Percentiles rank a stretch among this genome's conserved stretches.
Conservation (phyloP, 2,329 filamentous ascomycete genomes). For the Reticulascus tulasneorum region DNA sequence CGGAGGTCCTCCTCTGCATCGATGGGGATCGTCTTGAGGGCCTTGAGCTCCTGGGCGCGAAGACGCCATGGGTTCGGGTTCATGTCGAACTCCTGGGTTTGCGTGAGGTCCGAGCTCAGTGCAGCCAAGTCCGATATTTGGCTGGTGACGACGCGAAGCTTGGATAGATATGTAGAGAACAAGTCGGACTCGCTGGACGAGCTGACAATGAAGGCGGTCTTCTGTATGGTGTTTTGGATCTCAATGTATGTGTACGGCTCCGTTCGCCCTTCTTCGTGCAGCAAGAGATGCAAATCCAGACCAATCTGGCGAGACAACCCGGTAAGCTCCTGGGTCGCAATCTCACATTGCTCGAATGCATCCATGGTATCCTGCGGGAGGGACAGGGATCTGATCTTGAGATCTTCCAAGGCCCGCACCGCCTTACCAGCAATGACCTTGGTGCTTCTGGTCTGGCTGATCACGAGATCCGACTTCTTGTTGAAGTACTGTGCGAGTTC, state of each 20-base stretch:
- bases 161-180: conserved; percentile 64
- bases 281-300: conserved; percentile 58
- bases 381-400: conserved; percentile 71
- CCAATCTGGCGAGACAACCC: conserved; percentile 65
- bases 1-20: conserved; percentile 84
- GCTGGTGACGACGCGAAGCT: conserved; percentile 60
- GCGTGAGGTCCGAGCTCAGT: conserved; percentile 65
- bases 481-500: conserved; percentile 64
- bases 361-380: conserved; percentile 64
- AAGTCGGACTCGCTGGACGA: conserved; percentile 61
- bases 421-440: conserved; percentile 82
- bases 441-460: conserved; percentile 72
- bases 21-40: conserved; percentile 73
- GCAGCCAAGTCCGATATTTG: conserved; percentile 68
- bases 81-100: conserved; percentile 76
- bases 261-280: conserved; percentile 67
- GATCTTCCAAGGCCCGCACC: conserved; percentile 70
- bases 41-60: conserved; percentile 75
- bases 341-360: conserved; percentile 67
- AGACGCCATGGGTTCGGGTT: conserved; percentile 76
- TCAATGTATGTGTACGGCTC: conserved; percentile 66
- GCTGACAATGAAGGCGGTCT: conserved; percentile 48
- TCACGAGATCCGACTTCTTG: conserved; percentile 66
- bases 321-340: conserved; percentile 60
- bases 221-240: conserved; percentile 59